Conservation (phyloP, 164 flowering plant genomes). For the Warburgia ugandensis region DNA sequence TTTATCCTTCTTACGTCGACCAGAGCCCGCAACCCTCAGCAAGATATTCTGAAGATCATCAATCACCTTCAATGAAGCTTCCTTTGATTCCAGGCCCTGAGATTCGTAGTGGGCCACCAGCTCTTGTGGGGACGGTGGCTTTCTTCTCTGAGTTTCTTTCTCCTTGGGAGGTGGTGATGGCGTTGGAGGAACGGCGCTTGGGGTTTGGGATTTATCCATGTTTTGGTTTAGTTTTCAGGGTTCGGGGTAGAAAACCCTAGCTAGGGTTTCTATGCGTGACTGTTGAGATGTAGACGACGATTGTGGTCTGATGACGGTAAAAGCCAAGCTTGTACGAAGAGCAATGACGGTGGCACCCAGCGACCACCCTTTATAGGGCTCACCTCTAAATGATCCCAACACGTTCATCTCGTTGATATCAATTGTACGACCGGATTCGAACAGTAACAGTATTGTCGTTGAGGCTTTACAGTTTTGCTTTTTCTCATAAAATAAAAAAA, state of each 20-base stretch:
- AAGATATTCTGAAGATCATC: constrained; percentile 62
- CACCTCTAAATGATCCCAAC: no score
- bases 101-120: constrained; percentile 62
- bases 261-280: no score
- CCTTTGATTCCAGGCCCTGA: constrained; percentile 47
- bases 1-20: constrained; percentile 30
- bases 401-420: no score
- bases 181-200: constrained; percentile 9
- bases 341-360: no score
- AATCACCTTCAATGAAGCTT: constrained; percentile 67
- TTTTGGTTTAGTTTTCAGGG: not conserved
- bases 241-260: constrained; percentile 3
- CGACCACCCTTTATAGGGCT: no score
- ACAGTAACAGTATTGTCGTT: no score
- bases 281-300: no score
- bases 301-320: no score
- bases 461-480: no score
- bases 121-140: constrained; percentile 53
- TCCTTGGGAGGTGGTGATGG: constrained; percentile 3
- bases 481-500: no score
- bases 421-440: no score
- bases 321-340: no score
- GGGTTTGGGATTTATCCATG: constrained; percentile 19
- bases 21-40: constrained; percentile 27
- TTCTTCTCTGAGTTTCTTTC: constrained; percentile 17